Conservation (phyloP, 78 protist genomes). For the slime mould (Dictyostelium discoideum) region dicty_2.7 NC_007089.4:374001-374500, state of each 20-base stretch:
- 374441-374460: background rate
- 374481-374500: background rate
- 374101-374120: background rate
- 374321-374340: too few species aligned
- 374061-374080: too few species aligned
- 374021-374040: background rate
- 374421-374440: background rate
- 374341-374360: too few species aligned
- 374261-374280: background rate
- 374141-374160: background rate
- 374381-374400: too few species aligned
- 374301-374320: background rate
- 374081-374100: background rate
- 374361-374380: too few species aligned
- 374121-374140: background rate
- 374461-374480: background rate
- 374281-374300: background rate
- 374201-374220: too few species aligned
- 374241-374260: background rate
- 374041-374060: background rate
- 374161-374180: background rate
- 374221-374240: too few species aligned
- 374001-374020: background rate
- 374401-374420: background rate
- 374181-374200: background rate